Evolutionary conservation across 1,284 basidiomycete genomes (phyloP), one percentile per base, ranked within the genome.

Genomic region (Pseudozyma thailandica): DNA sequence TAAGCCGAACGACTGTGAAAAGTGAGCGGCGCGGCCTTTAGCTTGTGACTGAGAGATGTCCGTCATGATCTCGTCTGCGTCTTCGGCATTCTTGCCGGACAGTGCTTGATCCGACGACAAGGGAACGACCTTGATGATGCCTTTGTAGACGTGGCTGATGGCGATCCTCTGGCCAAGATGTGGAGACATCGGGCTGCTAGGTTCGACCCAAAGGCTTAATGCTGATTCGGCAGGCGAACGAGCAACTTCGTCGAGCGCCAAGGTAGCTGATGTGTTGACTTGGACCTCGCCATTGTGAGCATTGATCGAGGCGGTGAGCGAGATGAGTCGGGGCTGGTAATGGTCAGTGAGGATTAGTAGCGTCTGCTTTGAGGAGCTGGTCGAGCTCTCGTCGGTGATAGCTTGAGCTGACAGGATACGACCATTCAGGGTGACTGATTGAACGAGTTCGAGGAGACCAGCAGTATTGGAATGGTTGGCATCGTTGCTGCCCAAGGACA

Each of bases 291-390:
- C 50, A 43, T 33, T 43, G 23, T 56, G 15, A 4, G 44, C 39
- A 31, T 45, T 26, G 8, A 23, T 33, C 12, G 49, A 55, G 20
- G 61, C 21, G 3, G 51, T 21, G 10, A 66, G 60, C 6, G 56
- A 54, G 50, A 79, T 48, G 47, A 79, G 59, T 12, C 54, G 41
- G 12, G 77, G 75, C 37, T 56, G 51, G 30, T 73, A 69, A 38
- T 79, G 77, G 46, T 79, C 77, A 20, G 77, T 79, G 43, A 79
- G 74, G 23, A 79, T 49, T 26, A 73, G 51, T 4, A 75, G 54
- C 12, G 59, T 49, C 33, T 65, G 53, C 5, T 8, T 35, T 12
- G n/a, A 18, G 13, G 51, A 38, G 8, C n/a, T 16, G 10, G n/a
- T 39, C 21, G 58, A 49, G 42, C 37, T 18, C 15, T 52, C 16